Conservation (phyloP, 192 early-diverging fungal genomes). For the Allomyces macrogynus region DNA sequence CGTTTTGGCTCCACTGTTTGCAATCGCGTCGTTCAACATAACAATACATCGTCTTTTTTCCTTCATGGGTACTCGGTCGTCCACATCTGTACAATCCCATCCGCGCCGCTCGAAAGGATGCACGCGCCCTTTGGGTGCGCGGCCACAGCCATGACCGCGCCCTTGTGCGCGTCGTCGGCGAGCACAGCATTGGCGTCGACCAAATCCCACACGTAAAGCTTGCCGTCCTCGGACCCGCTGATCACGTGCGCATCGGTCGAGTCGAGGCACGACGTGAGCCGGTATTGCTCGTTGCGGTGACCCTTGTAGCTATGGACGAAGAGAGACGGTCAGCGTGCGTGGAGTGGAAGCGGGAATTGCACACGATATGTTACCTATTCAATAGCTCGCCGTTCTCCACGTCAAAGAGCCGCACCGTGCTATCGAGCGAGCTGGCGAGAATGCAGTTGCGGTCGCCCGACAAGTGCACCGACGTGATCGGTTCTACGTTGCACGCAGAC, state of each 20-base stretch:
- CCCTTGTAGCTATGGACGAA: slow-evolving; percentile 39
- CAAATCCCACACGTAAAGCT: slow-evolving; percentile 69
- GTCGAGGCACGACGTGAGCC: slow-evolving; percentile 46
- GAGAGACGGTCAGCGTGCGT: no score
- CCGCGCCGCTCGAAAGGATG: no score
- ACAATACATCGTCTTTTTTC: no score
- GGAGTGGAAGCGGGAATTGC: no score
- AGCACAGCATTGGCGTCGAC: slow-evolving; percentile 11
- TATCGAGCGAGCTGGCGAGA: slow-evolving; percentile 52
- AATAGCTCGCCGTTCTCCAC: slow-evolving; percentile 9
- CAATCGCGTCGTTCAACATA: no score
- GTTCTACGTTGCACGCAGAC: slow-evolving; percentile 18
- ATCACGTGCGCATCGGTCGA: slow-evolving; percentile 51
- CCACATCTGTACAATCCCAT: no score
- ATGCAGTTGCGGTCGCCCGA: slow-evolving; percentile 53
- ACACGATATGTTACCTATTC: no score
- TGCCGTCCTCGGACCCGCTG: slow-evolving; percentile 77
- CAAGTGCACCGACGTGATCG: slow-evolving; percentile 52
- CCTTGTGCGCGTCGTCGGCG: neutral
- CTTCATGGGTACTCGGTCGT: no score
- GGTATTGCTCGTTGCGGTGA: slow-evolving; percentile 60
- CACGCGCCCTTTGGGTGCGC: neutral
- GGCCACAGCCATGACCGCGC: neutral
- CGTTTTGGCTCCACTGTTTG: no score
- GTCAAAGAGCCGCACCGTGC: slow-evolving; percentile 68